phyloP scores from a whole-genome alignment of 169 alveolate species.

The Perkinsus marinus region DNA sequence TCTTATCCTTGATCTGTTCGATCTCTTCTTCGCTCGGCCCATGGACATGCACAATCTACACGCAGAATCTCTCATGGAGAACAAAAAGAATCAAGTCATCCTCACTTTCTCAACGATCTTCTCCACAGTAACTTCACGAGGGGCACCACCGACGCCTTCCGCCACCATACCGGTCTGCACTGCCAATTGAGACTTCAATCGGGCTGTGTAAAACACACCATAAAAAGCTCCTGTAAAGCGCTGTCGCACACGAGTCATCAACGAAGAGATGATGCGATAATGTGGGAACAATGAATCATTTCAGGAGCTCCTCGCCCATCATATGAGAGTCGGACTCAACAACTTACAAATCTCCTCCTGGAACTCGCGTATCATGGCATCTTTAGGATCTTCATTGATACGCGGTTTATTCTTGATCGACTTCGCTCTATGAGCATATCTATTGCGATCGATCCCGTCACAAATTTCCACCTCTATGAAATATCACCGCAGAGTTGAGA shows the following conservation, averaged over 20 bases:
- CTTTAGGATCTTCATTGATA: constrained; percentile 78
- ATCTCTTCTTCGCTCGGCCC: constrained; percentile 6
- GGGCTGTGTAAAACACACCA: not conserved
- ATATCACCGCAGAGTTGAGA: constrained; percentile 57
- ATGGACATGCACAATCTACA: constrained; percentile 1
- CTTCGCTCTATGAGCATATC: constrained; percentile 77
- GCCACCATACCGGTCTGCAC: not conserved
- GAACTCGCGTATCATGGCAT: constrained; percentile 53
- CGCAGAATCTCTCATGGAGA: not conserved
- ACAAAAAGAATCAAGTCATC: not conserved
- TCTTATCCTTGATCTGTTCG: not conserved
- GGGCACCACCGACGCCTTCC: not conserved
- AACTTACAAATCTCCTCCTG: constrained; percentile 54
- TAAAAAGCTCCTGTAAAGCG: too few species aligned
- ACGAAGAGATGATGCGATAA: too few species aligned
- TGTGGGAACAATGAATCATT: not conserved
- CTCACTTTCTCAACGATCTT: not conserved
- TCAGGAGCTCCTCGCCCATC: not conserved
- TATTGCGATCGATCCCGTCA: too few species aligned
- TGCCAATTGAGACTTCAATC: not conserved
- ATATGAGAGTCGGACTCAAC: not conserved
- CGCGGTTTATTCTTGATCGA: constrained; percentile 69
- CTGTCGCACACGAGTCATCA: too few species aligned
- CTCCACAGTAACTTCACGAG: not conserved
- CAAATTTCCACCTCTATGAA: not conserved